phyloP scores from a whole-genome alignment of 2,329 filamentous ascomycete species.

The Sporothrix schenckii region DNA sequence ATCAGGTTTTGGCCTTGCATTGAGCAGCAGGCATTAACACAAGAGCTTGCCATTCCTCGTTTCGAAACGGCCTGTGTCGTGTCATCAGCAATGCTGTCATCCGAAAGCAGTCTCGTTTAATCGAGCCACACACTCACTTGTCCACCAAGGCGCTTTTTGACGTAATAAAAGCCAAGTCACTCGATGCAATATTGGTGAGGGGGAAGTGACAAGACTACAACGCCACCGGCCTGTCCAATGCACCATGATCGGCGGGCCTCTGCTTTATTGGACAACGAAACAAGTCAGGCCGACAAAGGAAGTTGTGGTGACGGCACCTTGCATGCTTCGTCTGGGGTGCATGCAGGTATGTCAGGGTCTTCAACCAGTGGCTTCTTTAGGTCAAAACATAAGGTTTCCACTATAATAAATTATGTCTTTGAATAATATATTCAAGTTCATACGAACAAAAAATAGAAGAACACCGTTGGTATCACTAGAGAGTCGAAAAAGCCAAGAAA shows the following conservation, averaged over 20 bases:
- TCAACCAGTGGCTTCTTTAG: no score
- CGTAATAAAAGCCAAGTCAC: not conserved
- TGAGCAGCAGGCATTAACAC: constrained; percentile 17
- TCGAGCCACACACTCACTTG: not conserved
- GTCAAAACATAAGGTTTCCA: no score
- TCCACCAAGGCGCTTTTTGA: not conserved
- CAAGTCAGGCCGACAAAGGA: not conserved
- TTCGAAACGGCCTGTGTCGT: not conserved
- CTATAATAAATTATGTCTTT: no score
- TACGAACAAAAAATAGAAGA: not conserved
- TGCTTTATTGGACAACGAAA: not conserved
- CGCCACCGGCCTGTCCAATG: constrained; percentile 3
- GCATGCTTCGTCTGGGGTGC: constrained; percentile 11
- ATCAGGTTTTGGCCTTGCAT: constrained; percentile 26
- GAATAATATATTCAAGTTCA: not conserved
- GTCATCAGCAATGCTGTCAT: constrained; percentile 19
- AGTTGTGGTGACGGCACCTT: not conserved
- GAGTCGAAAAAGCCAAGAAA: not conserved
- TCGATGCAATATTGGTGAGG: not conserved
- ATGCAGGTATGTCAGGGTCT: not conserved
- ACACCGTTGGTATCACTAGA: constrained; percentile 13
- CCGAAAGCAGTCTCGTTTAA: not conserved
- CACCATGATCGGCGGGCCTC: constrained; percentile 6
- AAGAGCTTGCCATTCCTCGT: not conserved
- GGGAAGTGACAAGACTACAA: constrained; percentile 9